phyloP scores from a whole-genome alignment of 441 rosid species.

The Lepidium campestre region DNA sequence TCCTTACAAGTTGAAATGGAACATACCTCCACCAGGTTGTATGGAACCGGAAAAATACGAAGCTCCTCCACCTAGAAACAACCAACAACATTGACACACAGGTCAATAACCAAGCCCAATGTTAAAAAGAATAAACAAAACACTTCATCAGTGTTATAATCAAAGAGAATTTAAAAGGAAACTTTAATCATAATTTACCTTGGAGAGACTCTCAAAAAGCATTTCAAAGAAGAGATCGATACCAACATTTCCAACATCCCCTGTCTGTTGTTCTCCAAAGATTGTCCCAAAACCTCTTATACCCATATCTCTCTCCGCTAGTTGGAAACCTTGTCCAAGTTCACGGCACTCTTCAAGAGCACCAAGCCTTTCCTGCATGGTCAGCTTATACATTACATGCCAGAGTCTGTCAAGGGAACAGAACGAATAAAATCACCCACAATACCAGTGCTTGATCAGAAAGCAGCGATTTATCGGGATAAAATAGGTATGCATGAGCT shows the following conservation, averaged over 20 bases:
- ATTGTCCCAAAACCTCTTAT: constrained; percentile 96
- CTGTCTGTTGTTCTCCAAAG: constrained; percentile 98
- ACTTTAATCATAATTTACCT: constrained; percentile 39
- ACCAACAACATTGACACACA: constrained; percentile 22
- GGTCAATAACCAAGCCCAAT: constrained; percentile 18
- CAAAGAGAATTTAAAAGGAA: constrained; percentile 8
- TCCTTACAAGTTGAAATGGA: constrained; percentile 12
- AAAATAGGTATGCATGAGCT: constrained; percentile 93
- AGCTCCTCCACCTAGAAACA: constrained; percentile 81
- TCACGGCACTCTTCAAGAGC: constrained; percentile 91
- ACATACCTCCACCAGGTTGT: constrained; percentile 71
- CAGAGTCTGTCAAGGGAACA: constrained; percentile 3
- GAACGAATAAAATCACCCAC: constrained; percentile 8
- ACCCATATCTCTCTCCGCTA: constrained; percentile 98
- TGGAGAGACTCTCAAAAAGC: constrained; percentile 96
- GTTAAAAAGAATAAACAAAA: not conserved
- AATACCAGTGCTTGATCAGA: constrained; percentile 79
- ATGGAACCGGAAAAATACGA: constrained; percentile 63
- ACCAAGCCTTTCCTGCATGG: constrained; percentile 76
- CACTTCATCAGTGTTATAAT: constrained; percentile 12
- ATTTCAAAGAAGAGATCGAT: constrained; percentile 96
- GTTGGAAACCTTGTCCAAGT: constrained; percentile 98
- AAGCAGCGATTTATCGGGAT: constrained; percentile 73
- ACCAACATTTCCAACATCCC: constrained; percentile 97
- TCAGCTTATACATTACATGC: constrained; percentile 29